These are phyloP conservation scores for Salicornia ramosissima DNA, from an alignment of 148 eudicot species.

Conservation along the genomic window DNA sequence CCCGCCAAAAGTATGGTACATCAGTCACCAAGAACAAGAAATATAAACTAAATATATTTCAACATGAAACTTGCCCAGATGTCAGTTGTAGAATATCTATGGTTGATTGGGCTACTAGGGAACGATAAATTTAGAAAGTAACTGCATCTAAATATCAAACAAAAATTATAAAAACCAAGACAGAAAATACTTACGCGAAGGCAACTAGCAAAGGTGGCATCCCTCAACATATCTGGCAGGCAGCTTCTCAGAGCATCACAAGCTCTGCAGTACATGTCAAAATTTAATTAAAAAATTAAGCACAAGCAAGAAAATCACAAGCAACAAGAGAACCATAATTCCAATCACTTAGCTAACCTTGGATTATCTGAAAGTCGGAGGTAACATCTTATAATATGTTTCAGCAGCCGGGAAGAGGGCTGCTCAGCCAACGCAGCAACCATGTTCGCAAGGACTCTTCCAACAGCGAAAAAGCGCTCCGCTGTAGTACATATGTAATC, in stretches of 20 bases:
- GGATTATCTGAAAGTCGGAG: slow-evolving; percentile 82
- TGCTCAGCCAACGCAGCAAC: slow-evolving; percentile 87
- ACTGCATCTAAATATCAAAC: neutral
- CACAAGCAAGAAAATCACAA: slow-evolving; percentile 8
- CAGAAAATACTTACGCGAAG: slow-evolving; percentile 30
- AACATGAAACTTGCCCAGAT: too few relatives aligned
- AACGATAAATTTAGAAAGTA: too few relatives aligned
- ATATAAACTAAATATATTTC: too few relatives aligned
- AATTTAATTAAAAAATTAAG: neutral
- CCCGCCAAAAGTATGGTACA: neutral
- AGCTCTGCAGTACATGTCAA: slow-evolving; percentile 51
- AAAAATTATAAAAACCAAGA: neutral
- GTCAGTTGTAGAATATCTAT: too few relatives aligned
- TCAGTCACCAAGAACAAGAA: too few relatives aligned
- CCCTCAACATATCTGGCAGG: slow-evolving; percentile 78
- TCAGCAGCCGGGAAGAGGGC: slow-evolving; percentile 79
- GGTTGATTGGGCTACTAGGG: too few relatives aligned
- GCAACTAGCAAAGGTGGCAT: slow-evolving; percentile 66
- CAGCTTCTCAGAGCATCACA: slow-evolving; percentile 86
- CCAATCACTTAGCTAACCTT: slow-evolving; percentile 40
- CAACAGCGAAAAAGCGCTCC: slow-evolving; percentile 95
- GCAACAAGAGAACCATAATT: neutral
- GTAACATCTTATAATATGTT: slow-evolving; percentile 90
- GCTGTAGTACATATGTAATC: slow-evolving; percentile 98
- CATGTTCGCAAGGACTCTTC: slow-evolving; percentile 85